phyloP scores from a whole-genome alignment of 805 yeast species.

The Geotrichum ghanense region DNA sequence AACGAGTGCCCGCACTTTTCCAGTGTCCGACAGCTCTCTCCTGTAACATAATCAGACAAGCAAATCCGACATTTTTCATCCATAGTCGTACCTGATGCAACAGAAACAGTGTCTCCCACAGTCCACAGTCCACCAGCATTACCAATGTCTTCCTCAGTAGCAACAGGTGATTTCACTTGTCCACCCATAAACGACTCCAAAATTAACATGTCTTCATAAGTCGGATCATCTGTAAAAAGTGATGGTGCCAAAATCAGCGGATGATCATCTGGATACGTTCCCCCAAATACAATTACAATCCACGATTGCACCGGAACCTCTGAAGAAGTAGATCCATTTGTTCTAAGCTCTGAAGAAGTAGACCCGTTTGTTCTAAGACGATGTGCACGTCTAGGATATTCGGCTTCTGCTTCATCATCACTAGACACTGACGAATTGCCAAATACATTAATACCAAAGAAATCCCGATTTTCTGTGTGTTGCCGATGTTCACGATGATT shows the following conservation, averaged over 20 bases:
- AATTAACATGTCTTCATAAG: constrained; percentile 37
- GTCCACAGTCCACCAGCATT: constrained; percentile 27
- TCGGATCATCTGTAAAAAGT: constrained; percentile 37
- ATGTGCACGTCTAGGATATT: not conserved
- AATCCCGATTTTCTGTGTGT: too few species aligned
- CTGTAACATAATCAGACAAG: constrained; percentile 34
- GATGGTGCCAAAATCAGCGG: constrained; percentile 39
- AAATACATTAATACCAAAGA: not conserved
- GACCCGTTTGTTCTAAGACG: constrained; percentile 1
- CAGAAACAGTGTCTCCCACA: constrained; percentile 1
- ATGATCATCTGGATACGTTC: constrained; percentile 37
- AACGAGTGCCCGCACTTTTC: constrained; percentile 39
- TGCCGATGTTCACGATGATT: too few species aligned
- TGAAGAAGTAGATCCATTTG: not conserved
- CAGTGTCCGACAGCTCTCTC: constrained; percentile 37
- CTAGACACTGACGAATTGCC: not conserved
- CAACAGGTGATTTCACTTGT: constrained; percentile 33
- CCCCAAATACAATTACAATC: constrained; percentile 55
- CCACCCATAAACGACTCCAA: constrained; percentile 36
- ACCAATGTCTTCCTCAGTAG: constrained; percentile 31
- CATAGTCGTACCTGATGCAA: constrained; percentile 1
- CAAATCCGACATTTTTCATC: constrained; percentile 32
- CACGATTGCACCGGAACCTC: constrained; percentile 31
- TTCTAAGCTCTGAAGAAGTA: constrained; percentile 3
- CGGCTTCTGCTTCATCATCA: not conserved